Base-by-base conservation (phyloP, 352 stramenopile genomes). In the Sclerospora graminicola region DNA sequence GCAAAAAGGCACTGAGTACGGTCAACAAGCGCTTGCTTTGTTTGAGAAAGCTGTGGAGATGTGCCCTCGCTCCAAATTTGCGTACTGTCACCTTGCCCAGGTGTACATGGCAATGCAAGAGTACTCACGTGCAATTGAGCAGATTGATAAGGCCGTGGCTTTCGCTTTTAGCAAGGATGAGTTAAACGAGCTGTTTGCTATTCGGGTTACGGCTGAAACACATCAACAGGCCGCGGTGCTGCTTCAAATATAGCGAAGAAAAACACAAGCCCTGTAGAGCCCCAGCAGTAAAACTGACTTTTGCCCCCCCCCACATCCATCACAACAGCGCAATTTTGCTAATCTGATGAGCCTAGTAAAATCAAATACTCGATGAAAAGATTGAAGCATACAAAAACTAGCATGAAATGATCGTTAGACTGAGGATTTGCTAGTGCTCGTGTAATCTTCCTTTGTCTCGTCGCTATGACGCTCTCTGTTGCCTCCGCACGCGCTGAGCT, bases 91-190 rank as follows among this genome's bases (percentile, higher is more conserved):
- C 49, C 32, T 89, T 33, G 78, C 78, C 27, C 78, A 89, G 52
- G 72, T 89, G 44, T 88, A 87, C 60, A 84, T 89, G 75, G 75
- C 75, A 27, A 87, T 89, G 78, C 75, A 88, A 51, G 75, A 86
- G 42, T 87, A 88, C 51, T 54, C 69, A 21, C 68, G 64, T 36
- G 78, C 78, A 30, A 82, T 89, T 31, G 72, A 87, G 60, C 75
- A 88, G 61, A 86, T 88, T 38, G 75, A 89, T 58, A 62, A 77
- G 49, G 78, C 78, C 4, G 76, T 87, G 24, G 60, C 58, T 29
- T 84, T 80, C 29, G 75, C 75, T 40, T 82, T 86, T 40, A 82
- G 71, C 51, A 65, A 63, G 24, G 72, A 89, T 51, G 77, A 89
- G 52, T 59, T 84, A 37, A 77, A 81, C 20, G 77, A 89, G 51